Evolutionary conservation across 768 basidiomycete genomes (phyloP), one percentile per base, ranked within the genome.

Genomic region (Trichaptum fuscoviolaceum): DNA sequence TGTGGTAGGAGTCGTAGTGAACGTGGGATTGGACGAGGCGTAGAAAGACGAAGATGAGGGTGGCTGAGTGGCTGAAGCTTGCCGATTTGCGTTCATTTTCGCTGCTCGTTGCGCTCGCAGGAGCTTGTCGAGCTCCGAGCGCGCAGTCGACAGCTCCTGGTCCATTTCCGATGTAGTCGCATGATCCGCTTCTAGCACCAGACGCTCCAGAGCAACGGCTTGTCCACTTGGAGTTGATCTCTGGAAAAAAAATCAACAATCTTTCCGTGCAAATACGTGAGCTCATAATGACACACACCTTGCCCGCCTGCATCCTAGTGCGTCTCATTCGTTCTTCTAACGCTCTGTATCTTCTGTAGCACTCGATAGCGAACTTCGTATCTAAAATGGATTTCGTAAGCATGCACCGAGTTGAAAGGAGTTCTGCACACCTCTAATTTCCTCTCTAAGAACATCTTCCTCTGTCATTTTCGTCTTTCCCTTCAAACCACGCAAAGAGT

Each of bases 361-460:
- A 91, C 66, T 86, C 81, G 66, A 93, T 69, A 1, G 90, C 89
- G 72, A 90, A 86, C 69, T 80, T 84, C 1, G 90, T 92, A 65
- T 89, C 92, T 93, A 20, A 5, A 5, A 61, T 24, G 23, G 30
- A 61, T 17, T 30, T 18, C 8, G 59, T 61, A 15, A 25, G 24
- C 30, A 4, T 61, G 6, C 42, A 52, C 42, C 15, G 18, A 35
- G 35, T 8, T 9, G 9, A 8, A 52, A 20, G 10, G 18, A 6
- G 65, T 74, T 30, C 8, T 30, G 30, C 66, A 65, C 78, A 90
- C 88, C 82, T 70, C 77, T 76, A 80, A 84, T 77, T 82, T 82
- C 88, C 58, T 81, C 78, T 65, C 75, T 75, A 18, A 83, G 72
- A 2, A 75, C 35, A 63, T 84, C 82, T 27, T 76, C 69, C 34